Evolutionary conservation across 2,329 filamentous ascomycete genomes (phyloP), one percentile per base, ranked within the genome.

Genomic region (Aspergillus fumigatus): DNA sequence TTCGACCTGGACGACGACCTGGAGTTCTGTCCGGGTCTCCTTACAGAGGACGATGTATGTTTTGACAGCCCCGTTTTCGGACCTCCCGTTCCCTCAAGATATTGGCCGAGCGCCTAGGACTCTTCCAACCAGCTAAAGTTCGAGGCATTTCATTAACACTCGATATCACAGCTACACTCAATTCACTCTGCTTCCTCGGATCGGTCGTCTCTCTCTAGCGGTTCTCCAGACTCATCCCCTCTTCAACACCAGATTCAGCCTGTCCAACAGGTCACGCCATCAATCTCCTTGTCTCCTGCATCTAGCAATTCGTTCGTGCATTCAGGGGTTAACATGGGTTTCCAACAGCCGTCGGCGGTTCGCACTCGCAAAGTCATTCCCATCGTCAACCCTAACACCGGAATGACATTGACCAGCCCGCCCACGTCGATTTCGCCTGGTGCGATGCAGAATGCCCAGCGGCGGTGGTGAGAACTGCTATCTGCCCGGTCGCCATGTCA

Each of bases 1-100:
- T 97, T 97, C 70, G 93, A 97, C 67, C 83, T 97, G 60, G 93
- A 97, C 70, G 93, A 97, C 73, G 93, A 97, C 73, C 83, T 96
- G 78, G 88, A 96, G 75, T 97, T 97, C 76, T 97, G 92, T 77
- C 93, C 93, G 61, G 87, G 88, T 73, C 84, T 97, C 66, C 81
- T 97, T 79, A 96, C 92, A 38, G 92, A 97, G 78, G 92, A 84
- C 76, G 92, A 96, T 85, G 92, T 96, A 86, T 70, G 75, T 76
- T 61, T 47, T 51, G 47, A 32, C 45, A 50, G 32, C 51, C 35
- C 25, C 48, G 40, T 27, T 32, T 21, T 52, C 40, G 40, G 41
- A 51, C 27, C 27, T 41, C 41, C 41, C 48, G 38, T 19, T 26
- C 27, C 29, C 48, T 38, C 26, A 41, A 41, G 14, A 14, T 25